Conservation (phyloP, 495 filamentous ascomycete genomes). For the Daldinia childiae region DNA sequence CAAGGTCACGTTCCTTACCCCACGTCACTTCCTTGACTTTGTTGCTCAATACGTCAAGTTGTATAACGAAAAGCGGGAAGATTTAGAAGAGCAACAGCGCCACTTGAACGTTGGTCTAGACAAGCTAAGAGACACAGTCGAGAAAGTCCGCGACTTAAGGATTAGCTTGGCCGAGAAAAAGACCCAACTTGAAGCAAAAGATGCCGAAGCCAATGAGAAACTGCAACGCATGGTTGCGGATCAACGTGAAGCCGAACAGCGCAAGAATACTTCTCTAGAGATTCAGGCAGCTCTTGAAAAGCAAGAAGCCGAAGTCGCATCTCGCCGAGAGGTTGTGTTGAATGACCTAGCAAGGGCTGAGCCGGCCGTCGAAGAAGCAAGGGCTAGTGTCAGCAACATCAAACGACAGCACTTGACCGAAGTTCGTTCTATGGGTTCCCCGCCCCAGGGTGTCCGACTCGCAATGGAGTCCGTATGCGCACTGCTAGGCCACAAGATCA, state of each 20-base stretch:
- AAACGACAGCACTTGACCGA: conserved; percentile 96
- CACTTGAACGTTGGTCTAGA: conserved; percentile 98
- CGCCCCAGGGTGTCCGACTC: conserved; percentile 87
- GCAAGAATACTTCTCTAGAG: conserved; percentile 84
- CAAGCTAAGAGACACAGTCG: conserved; percentile 96
- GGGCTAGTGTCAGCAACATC: conserved; percentile 96
- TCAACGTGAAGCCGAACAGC: conserved; percentile 93
- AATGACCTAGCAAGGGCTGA: conserved; percentile 90
- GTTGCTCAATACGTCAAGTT: conserved; percentile 97
- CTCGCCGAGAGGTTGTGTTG: conserved; percentile 83
- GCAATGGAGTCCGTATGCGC: conserved; percentile 96
- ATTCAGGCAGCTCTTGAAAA: conserved; percentile 87
- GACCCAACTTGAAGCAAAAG: conserved; percentile 89
- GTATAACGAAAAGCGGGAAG: conserved; percentile 98
- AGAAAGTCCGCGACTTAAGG: conserved; percentile 93
- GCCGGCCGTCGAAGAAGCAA: conserved; percentile 90
- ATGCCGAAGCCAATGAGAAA: conserved; percentile 96
- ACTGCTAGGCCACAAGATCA: conserved; percentile 87
- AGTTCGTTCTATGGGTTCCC: conserved; percentile 94
- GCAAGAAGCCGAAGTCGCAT: conserved; percentile 88
- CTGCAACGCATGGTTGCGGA: conserved; percentile 96
- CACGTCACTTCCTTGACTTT: conserved; percentile 97
- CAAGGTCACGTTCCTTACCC: conserved; percentile 90
- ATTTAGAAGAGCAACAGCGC: conserved; percentile 96
- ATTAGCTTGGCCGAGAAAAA: conserved; percentile 93